Evolutionary conservation across 306 rosid species (phyloP).

Genomic region (Casuarina glauca): DNA sequence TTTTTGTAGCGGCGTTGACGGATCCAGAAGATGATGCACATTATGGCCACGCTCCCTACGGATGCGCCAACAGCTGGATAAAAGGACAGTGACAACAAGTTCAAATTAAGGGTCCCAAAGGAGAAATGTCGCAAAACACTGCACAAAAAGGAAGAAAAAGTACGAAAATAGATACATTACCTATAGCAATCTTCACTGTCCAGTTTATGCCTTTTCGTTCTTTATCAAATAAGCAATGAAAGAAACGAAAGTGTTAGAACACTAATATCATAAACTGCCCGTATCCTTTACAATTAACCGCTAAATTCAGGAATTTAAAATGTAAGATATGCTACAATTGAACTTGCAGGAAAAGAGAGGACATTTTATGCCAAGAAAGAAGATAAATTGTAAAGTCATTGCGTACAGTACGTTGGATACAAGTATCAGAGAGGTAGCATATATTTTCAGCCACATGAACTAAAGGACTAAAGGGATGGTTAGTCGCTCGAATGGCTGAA

Average conservation of each 20-base stretch:
- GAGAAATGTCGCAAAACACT: background rate
- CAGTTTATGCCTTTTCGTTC: too few relatives aligned
- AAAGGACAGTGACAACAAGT: slow-evolving; percentile 10
- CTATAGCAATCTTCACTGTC: background rate
- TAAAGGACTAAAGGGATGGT: too few relatives aligned
- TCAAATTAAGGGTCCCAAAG: background rate
- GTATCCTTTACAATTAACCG: background rate
- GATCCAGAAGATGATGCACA: background rate
- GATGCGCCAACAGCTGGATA: slow-evolving; percentile 30
- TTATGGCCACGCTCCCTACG: slow-evolving; percentile 1
- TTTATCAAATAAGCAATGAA: background rate
- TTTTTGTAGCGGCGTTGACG: slow-evolving; percentile 29
- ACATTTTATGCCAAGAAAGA: background rate
- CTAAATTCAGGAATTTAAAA: background rate
- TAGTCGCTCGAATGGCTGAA: too few relatives aligned
- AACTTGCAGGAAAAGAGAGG: background rate
- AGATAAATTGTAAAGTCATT: background rate
- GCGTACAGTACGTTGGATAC: background rate
- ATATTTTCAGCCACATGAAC: too few relatives aligned
- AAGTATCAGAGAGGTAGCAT: background rate
- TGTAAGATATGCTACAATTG: background rate
- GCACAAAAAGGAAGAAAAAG: background rate
- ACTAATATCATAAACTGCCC: background rate
- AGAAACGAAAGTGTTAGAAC: background rate
- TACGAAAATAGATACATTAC: background rate